Evolutionary conservation across 2,329 filamentous ascomycete genomes (phyloP), one percentile per base, ranked within the genome.

Genomic region (Xylariales sp.): DNA sequence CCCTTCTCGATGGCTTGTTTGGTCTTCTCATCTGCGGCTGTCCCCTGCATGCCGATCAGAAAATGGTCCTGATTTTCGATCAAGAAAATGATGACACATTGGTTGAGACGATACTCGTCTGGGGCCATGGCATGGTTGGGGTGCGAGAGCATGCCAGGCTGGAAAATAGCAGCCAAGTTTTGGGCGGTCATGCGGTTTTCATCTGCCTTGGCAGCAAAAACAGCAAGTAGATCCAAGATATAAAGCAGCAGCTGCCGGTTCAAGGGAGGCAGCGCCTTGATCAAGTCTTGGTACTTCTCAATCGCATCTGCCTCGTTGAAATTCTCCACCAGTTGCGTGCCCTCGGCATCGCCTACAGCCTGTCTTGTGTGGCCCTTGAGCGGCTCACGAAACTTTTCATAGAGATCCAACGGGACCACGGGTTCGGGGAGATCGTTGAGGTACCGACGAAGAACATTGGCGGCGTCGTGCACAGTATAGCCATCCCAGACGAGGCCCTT

Each of bases 41-140:
- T 96, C 30, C 93, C 93, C 57, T 89, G 88, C 93, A 98, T 98
- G 39, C 93, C 93, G 47, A 98, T 94, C 48, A 98, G 70, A 70
- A 98, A 98, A 62, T 95, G 88, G 55, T 98, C 93, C 60, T 98
- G 93, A 54, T 98, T 95, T 57, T 97, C 90, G 49, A 98, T 98
- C 50, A 98, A 68, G 62, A 98, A 98, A 35, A 98, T 95, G 46
- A 98, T 76, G 15, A 98, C 91, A 53, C 93, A 91, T 70, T 98
- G 93, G 57, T 94, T 97, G 5, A 98, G 70, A 21, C 88, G 83
- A 59, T 98, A 98, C 56, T 97, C 91, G 40, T 86, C 79, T 0
- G 93, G 93, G 1, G 88, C 83, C 91, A 98, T 97, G 55, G 95
- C 90, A 60, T 98, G 93, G 42, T 78, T 72, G 1, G 93, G 93